These are phyloP conservation scores for Tuber brumale DNA, from an alignment of 495 filamentous ascomycete species.

Conservation along the genomic window DNA sequence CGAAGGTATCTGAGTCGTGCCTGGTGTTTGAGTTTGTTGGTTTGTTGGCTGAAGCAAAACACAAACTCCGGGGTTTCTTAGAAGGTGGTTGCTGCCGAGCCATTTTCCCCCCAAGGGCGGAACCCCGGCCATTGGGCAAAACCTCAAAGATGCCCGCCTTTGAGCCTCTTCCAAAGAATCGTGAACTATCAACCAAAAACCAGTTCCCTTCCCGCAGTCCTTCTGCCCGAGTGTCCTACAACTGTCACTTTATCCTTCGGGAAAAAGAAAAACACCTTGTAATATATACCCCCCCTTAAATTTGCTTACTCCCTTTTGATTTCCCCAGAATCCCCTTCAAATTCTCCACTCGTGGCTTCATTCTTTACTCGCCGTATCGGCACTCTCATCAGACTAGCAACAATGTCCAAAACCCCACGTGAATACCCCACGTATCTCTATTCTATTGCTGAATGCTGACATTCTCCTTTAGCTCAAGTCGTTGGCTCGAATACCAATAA, in stretches of 20 bases:
- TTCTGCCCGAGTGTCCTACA: background rate
- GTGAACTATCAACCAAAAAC: background rate
- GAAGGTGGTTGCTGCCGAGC: background rate
- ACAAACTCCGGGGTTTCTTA: background rate
- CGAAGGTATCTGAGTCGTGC: background rate
- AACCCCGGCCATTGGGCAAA: background rate
- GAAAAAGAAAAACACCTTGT: background rate
- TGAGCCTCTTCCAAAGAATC: background rate
- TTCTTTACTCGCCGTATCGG: conserved; percentile 2
- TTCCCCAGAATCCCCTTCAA: conserved; percentile 2
- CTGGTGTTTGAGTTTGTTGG: background rate
- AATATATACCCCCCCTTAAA: background rate
- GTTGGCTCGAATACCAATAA: conserved; percentile 18
- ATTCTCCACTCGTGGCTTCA: conserved; percentile 1
- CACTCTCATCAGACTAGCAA: background rate
- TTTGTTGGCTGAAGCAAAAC: background rate
- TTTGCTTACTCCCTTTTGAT: background rate
- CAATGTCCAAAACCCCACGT: conserved; percentile 25
- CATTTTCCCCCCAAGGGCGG: background rate
- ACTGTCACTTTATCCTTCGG: background rate
- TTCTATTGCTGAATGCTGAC: background rate
- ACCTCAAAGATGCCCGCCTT: background rate
- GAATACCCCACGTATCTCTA: conserved; percentile 3
- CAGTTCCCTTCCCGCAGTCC: background rate
- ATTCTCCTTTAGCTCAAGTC: conserved; percentile 4